These are phyloP conservation scores for Rhizophagus sp. DNA, from an alignment of 192 early-diverging fungal genomes.

Conservation along the genomic window DNA sequence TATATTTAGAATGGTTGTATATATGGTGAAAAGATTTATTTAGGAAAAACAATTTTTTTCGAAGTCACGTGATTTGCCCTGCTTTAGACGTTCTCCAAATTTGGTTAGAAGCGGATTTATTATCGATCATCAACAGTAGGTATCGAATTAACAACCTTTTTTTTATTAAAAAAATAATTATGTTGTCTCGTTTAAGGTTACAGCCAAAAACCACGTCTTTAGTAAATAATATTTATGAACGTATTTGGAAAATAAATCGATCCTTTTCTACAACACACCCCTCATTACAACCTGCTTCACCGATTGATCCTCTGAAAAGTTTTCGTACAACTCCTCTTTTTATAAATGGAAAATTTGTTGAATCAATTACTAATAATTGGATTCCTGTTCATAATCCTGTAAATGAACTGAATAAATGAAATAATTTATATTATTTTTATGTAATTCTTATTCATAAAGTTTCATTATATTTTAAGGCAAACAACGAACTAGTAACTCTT, in stretches of 20 bases:
- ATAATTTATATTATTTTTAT: neutral
- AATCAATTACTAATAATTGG: conserved; percentile 84
- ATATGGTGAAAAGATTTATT: too few species aligned
- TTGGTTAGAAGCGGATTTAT: too few species aligned
- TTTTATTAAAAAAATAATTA: neutral
- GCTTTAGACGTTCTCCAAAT: too few species aligned
- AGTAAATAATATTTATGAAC: neutral
- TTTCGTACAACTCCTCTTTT: conserved; percentile 63
- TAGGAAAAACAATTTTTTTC: too few species aligned
- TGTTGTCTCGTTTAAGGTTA: neutral
- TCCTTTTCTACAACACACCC: neutral
- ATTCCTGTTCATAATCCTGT: conserved; percentile 89
- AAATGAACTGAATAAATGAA: conserved; percentile 30
- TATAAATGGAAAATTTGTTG: conserved; percentile 91
- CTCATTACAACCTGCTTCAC: neutral
- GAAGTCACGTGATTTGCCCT: too few species aligned
- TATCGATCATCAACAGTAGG: too few species aligned
- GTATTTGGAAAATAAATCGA: neutral
- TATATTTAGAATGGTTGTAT: too few species aligned
- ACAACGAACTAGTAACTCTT: conserved; percentile 80
- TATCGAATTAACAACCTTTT: too few species aligned
- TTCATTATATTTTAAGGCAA: conserved; percentile 59
- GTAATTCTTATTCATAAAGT: neutral
- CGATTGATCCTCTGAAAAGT: neutral
- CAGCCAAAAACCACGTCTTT: neutral